Percentiles rank a stretch among this genome's conserved stretches.
phyloP scores from a whole-genome alignment of 768 basidiomycete species.

The Paxillus rubicundulus region DNA sequence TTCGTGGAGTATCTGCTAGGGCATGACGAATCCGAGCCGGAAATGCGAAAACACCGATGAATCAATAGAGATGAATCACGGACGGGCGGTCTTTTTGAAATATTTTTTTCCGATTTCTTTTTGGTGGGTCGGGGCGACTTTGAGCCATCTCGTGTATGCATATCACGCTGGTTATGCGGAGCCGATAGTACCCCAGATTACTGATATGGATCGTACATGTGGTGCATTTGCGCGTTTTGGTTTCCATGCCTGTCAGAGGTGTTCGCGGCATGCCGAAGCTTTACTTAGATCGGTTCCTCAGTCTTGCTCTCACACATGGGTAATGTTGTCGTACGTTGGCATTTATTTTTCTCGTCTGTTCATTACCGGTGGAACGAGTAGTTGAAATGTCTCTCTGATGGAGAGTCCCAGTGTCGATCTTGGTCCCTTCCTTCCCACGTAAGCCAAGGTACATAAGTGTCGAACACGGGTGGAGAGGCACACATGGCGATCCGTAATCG shows the following conservation, averaged over 20 bases:
- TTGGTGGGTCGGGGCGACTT: neutral
- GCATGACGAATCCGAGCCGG: conserved; percentile 4
- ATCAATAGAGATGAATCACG: neutral
- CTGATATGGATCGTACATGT: neutral
- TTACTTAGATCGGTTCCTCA: neutral
- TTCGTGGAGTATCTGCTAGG: conserved; percentile 49
- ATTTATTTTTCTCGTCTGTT: neutral
- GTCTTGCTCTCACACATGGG: neutral
- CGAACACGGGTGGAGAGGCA: neutral
- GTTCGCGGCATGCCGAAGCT: neutral
- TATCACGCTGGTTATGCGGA: conserved; percentile 22
- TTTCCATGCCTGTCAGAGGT: conserved; percentile 1
- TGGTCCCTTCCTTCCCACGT: neutral
- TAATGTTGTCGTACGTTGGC: no score
- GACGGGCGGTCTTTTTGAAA: no score
- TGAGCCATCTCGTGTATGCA: neutral
- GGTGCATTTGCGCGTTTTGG: neutral
- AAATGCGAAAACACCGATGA: conserved; percentile 33
- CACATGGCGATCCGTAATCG: conserved; percentile 25
- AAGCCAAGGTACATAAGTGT: conserved; percentile 1
- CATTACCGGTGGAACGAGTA: neutral
- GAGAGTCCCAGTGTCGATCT: conserved; percentile 4
- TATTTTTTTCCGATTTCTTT: neutral
- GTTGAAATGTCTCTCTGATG: no score
- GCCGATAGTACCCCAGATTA: conserved; percentile 5